Percentiles rank a stretch among this genome's conserved stretches.
phyloP scores from a whole-genome alignment of 345 rosid species.

The Salix purpurea region DNA sequence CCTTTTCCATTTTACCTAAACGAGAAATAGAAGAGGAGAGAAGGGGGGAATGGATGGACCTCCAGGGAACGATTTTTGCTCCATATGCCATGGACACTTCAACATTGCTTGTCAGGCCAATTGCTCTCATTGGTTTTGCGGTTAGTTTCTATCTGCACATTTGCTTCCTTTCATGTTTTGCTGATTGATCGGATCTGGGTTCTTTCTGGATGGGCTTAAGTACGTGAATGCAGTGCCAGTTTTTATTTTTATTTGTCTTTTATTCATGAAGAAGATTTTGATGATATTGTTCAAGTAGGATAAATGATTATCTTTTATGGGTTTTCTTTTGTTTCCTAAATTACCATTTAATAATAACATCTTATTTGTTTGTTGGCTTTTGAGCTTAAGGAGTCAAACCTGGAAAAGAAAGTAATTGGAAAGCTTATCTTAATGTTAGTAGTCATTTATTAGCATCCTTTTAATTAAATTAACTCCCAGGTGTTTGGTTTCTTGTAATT shows the following conservation, averaged over 20 bases:
- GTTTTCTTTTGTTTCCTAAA: background rate
- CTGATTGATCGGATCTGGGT: background rate
- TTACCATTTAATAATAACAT: background rate
- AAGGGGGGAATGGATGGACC: slow-evolving; percentile 54
- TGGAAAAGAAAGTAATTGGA: too few species aligned
- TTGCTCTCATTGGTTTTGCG: slow-evolving; percentile 98
- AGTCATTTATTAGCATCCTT: too few species aligned
- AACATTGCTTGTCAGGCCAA: slow-evolving; percentile 80
- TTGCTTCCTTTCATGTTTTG: background rate
- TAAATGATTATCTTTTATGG: background rate
- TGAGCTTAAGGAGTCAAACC: background rate
- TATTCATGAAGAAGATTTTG: background rate
- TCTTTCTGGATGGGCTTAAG: background rate
- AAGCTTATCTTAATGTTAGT: too few species aligned
- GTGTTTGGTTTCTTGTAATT: too few species aligned
- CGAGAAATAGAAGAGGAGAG: background rate
- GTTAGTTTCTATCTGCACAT: slow-evolving; percentile 11
- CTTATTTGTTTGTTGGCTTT: background rate
- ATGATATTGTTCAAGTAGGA: background rate
- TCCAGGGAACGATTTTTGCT: slow-evolving; percentile 64
- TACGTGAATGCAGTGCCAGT: background rate
- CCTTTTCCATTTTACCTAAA: background rate
- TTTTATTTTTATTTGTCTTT: background rate
- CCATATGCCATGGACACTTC: slow-evolving; percentile 71
- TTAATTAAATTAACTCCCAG: too few species aligned